Percentiles rank a stretch among this genome's conserved stretches.
Conservation (phyloP, 2,329 filamentous ascomycete genomes). For the Aspergillus caelatus region DNA sequence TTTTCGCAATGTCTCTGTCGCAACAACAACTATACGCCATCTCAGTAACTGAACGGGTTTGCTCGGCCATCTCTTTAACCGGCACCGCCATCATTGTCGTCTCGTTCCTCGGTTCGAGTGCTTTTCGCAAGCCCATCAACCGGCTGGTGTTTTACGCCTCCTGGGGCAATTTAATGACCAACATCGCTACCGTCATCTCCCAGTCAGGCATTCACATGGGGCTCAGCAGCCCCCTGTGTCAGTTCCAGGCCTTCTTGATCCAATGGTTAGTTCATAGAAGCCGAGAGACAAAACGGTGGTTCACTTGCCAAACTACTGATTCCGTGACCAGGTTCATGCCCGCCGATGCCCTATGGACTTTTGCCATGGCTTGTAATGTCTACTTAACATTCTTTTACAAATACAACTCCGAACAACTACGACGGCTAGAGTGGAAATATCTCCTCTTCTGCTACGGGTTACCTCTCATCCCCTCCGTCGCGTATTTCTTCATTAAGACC, state of each 20-base stretch:
- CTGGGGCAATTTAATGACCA: conserved; percentile 77
- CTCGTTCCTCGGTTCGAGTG: conserved; percentile 68
- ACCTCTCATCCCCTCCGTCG: conserved; percentile 69
- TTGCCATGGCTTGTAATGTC: conserved; percentile 83
- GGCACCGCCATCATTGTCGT: conserved; percentile 72
- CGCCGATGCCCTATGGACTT: conserved; percentile 74
- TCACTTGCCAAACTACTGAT: not conserved
- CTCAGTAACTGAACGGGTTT: conserved; percentile 65
- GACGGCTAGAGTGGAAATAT: conserved; percentile 71
- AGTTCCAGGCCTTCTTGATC: conserved; percentile 77
- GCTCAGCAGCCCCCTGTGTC: conserved; percentile 63
- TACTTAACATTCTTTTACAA: conserved; percentile 79
- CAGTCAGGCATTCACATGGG: conserved; percentile 58
- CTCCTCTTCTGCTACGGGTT: conserved; percentile 71
- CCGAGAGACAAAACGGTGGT: not conserved
- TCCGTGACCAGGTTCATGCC: conserved; percentile 69
- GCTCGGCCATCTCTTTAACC: conserved; percentile 70
- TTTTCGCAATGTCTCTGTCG: conserved; percentile 32
- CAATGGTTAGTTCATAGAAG: conserved; percentile 67
- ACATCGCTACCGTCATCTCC: conserved; percentile 75
- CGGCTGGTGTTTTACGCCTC: conserved; percentile 81
- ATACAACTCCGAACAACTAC: conserved; percentile 66
- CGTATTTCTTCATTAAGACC: conserved; percentile 66
- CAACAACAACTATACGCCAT: conserved; percentile 55
- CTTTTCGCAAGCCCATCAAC: conserved; percentile 86